Percentiles rank a stretch among this genome's conserved stretches.
Evolutionary conservation across 2,329 filamentous ascomycete genomes (phyloP).

Genomic region (Pseudogymnoascus sp.): DNA sequence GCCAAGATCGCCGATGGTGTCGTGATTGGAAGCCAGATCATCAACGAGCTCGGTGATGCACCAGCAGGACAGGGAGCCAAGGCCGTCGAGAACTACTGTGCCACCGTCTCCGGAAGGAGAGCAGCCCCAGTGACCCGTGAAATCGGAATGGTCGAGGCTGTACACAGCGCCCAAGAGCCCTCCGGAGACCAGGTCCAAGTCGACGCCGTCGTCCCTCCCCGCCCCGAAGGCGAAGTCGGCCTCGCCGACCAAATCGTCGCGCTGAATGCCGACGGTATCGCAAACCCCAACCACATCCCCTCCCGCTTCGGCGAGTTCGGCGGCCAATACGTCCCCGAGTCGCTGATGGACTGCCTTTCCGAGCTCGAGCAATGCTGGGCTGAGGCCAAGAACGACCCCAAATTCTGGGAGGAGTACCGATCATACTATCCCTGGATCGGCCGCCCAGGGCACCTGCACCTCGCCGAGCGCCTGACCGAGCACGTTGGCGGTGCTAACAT

Average conservation of each 20-base stretch:
- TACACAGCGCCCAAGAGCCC: slow-evolving; percentile 53
- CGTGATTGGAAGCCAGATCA: slow-evolving; percentile 92
- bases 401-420: slow-evolving; percentile 95
- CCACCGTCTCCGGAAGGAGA: slow-evolving; percentile 57
- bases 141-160: slow-evolving; percentile 62
- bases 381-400: slow-evolving; percentile 73
- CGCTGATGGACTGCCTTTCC: slow-evolving; percentile 90
- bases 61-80: slow-evolving; percentile 58
- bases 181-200: slow-evolving; percentile 56
- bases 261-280: slow-evolving; percentile 47
- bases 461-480: slow-evolving; percentile 81
- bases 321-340: slow-evolving; percentile 95
- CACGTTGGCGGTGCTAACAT: slow-evolving; percentile 89
- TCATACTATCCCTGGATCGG: slow-evolving; percentile 98
- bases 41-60: slow-evolving; percentile 69
- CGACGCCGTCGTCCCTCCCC: slow-evolving; percentile 50
- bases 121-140: slow-evolving; percentile 48
- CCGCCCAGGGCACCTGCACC: slow-evolving; percentile 82
- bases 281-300: slow-evolving; percentile 54
- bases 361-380: slow-evolving; percentile 90
- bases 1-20: slow-evolving; percentile 83
- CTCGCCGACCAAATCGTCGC: slow-evolving; percentile 57
- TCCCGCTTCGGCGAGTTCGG: slow-evolving; percentile 92
- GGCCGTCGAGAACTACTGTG: slow-evolving; percentile 80
- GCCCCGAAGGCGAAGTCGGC: slow-evolving; percentile 31